A percentile compares a stretch with the other conserved stretches of the same genome.
Evolutionary conservation across 1,139 yeast genomes (phyloP).

Genomic region (Nakaseomyces glabratus): DNA sequence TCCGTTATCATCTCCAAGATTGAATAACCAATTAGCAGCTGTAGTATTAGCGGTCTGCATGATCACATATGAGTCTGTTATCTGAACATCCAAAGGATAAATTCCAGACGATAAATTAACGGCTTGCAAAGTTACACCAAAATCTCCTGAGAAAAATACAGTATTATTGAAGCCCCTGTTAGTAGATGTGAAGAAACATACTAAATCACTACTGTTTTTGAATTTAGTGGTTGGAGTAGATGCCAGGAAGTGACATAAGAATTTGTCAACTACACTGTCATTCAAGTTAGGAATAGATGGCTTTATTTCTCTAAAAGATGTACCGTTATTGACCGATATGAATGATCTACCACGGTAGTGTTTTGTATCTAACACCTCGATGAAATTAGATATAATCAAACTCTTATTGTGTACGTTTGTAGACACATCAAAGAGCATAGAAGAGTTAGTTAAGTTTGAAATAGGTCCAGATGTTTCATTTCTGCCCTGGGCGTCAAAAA

Average conservation of each 20-base stretch:
- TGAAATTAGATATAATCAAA: background rate
- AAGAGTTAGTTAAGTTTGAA: background rate
- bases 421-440: background rate
- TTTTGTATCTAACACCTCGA: background rate
- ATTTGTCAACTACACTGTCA: background rate
- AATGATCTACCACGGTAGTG: conserved; percentile 1
- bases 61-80: background rate
- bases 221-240: no score
- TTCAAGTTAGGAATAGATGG: background rate
- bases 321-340: conserved; percentile 1
- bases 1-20: background rate
- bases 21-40: background rate
- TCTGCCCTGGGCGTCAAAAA: background rate
- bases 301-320: background rate
- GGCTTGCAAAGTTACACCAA: background rate
- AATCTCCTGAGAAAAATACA: background rate
- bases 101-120: background rate
- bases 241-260: conserved; percentile 4
- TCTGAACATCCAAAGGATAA: background rate
- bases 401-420: conserved; percentile 3
- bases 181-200: no score
- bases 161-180: background rate
- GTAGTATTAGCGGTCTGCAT: background rate
- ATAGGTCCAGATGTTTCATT: background rate
- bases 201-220: no score